These are phyloP conservation scores for Brettanomyces nanus DNA, from an alignment of 805 yeast species.

Conservation along the genomic window DNA sequence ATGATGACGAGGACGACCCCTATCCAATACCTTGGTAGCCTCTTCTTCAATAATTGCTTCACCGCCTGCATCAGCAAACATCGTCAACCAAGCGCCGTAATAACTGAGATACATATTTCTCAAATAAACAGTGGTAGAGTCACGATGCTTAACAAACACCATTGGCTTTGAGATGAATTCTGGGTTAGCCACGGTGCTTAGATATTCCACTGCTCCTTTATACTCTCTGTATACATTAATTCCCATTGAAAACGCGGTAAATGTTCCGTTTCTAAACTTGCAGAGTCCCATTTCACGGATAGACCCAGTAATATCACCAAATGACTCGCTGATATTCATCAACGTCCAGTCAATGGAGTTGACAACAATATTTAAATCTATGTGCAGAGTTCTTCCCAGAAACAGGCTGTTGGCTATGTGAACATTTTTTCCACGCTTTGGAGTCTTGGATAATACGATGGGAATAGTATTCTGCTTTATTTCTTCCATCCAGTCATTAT, in stretches of 20 bases:
- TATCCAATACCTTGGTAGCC: constrained; percentile 8
- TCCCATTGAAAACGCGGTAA: background rate
- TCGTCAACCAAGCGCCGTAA: constrained; percentile 48
- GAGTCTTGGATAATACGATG: too few species aligned
- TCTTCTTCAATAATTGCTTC: constrained; percentile 5
- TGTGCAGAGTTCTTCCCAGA: constrained; percentile 10
- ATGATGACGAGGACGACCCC: background rate
- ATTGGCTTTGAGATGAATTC: constrained; percentile 8
- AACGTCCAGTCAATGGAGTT: constrained; percentile 11
- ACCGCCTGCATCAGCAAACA: constrained; percentile 26
- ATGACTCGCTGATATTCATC: constrained; percentile 17
- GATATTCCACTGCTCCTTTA: constrained; percentile 1
- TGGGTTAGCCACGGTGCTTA: constrained; percentile 7
- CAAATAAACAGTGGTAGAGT: constrained; percentile 34
- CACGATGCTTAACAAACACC: constrained; percentile 11
- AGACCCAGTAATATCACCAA: constrained; percentile 25
- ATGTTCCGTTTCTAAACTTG: background rate
- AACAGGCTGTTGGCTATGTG: constrained; percentile 21
- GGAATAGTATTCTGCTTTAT: background rate
- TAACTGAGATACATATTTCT: constrained; percentile 46
- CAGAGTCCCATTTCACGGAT: constrained; percentile 2
- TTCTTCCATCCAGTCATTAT: background rate
- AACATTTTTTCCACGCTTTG: background rate
- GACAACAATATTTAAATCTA: constrained; percentile 11
- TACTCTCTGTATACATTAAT: constrained; percentile 3